Evolutionary conservation across 768 basidiomycete genomes (phyloP).

Genomic region (Leccinum pellstonianum): DNA sequence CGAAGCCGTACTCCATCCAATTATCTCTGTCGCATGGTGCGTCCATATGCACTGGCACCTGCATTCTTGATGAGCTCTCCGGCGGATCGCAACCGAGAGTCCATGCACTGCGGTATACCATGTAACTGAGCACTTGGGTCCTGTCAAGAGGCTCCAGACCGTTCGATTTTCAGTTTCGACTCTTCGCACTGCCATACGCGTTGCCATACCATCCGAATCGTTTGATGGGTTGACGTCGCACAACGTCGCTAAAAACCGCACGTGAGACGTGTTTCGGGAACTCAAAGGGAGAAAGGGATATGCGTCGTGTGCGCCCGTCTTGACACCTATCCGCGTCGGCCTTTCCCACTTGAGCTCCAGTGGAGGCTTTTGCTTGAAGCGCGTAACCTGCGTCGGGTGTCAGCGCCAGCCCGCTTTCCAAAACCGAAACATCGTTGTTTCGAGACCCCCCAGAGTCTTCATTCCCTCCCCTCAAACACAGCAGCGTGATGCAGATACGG

Average conservation of each 20-base stretch:
- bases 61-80: not conserved
- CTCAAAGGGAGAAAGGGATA: not conserved
- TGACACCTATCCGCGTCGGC: not conserved
- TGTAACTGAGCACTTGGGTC: not conserved
- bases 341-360: not conserved
- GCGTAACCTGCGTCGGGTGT: not conserved
- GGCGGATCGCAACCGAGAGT: not conserved
- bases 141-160: not conserved
- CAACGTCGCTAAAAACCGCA: not conserved
- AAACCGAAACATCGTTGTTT: not conserved
- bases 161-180: not conserved
- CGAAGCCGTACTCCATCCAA: not conserved
- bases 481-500: not conserved
- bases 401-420: not conserved
- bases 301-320: not conserved
- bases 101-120: not conserved
- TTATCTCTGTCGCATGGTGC: not conserved
- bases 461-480: not conserved
- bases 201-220: not conserved
- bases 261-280: not conserved
- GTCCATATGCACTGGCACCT: not conserved
- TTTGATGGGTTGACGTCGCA: not conserved
- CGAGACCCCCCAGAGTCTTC: not conserved
- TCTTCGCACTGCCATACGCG: not conserved
- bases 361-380: not conserved